Evolutionary conservation across 805 yeast species (phyloP), one percentile per base, ranked within the genome.

Genomic region (Kuraishia ogatae): DNA sequence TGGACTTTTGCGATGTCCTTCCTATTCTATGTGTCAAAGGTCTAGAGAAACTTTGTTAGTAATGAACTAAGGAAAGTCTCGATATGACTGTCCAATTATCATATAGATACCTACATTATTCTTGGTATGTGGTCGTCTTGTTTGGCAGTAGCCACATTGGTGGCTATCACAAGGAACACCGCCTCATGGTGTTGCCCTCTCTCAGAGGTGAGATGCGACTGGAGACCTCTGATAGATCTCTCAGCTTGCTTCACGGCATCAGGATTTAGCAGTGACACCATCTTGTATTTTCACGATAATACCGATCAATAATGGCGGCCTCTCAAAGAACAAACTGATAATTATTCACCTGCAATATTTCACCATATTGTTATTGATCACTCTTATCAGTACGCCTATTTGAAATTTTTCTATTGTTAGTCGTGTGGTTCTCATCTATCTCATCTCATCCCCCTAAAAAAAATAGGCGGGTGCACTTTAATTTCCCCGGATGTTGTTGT

Each of bases 21-120:
- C 76, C 78, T 55, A 86, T 66, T 58, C 79, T 76, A 59, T 78
- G 71, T 0, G 80, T 74, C 13, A 87, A 59, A 2, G 89, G 87
- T 23, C 64, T 64, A 54, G 15, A 22, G 29, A 11, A 20, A 20
- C 48, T 19, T 5, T n/a, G 11, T 6, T n/a, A 19, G 10, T 5
- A 26, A 10, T 10, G 29, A 35, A 35, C 43, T 35, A 17, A 35
- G 7, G 22, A 20, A 23, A 24, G 11, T n/a, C n/a, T n/a, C n/a
- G n/a, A n/a, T n/a, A n/a, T n/a, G n/a, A n/a, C n/a, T n/a, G n/a
- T n/a, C n/a, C n/a, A n/a, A n/a, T n/a, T n/a, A n/a, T n/a, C n/a
- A n/a, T n/a, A n/a, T n/a, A 3, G 15, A 24, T 24, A 58, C 61
- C 15, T 52, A 58, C 55, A 84, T 72, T 52, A 85, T 77, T 48